Conservation (phyloP, 352 stramenopile species). For the Phytophthora ramorum region DNA sequence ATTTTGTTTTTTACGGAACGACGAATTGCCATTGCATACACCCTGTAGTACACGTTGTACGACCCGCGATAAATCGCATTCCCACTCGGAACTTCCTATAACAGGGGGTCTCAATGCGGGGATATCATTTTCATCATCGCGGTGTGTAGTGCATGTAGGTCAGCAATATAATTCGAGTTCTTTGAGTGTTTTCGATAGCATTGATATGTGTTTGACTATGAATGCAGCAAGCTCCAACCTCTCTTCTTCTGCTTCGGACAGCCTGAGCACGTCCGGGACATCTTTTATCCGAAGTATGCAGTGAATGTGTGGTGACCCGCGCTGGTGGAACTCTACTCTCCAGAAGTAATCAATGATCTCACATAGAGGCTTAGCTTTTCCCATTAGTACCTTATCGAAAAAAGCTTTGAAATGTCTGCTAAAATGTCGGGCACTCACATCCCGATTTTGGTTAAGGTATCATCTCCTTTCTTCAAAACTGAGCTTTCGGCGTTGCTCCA, state of each 20-base stretch:
- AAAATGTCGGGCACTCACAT: slow-evolving; percentile 29
- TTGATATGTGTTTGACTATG: slow-evolving; percentile 16
- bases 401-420: slow-evolving; percentile 24
- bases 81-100: not conserved
- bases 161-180: slow-evolving; percentile 5
- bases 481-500: not conserved
- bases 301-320: slow-evolving; percentile 34
- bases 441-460: slow-evolving; percentile 25
- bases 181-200: not conserved
- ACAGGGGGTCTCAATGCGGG: not conserved
- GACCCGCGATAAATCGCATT: slow-evolving; percentile 24
- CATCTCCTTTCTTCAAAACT: not conserved
- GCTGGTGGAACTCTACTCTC: slow-evolving; percentile 33
- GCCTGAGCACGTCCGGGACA: slow-evolving; percentile 19
- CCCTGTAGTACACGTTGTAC: too few relatives aligned
- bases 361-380: slow-evolving; percentile 15
- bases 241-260: slow-evolving; percentile 17
- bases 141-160: not conserved
- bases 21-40: slow-evolving; percentile 7
- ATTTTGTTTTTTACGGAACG: slow-evolving; percentile 14
- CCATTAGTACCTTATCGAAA: slow-evolving; percentile 4
- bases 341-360: slow-evolving; percentile 34
- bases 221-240: slow-evolving; percentile 4
- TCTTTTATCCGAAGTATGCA: slow-evolving; percentile 33
- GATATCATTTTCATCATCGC: slow-evolving; percentile 2